Evolutionary conservation across 208 protist genomes (phyloP).

Genomic region (Balamuthia mandrillaris): DNA sequence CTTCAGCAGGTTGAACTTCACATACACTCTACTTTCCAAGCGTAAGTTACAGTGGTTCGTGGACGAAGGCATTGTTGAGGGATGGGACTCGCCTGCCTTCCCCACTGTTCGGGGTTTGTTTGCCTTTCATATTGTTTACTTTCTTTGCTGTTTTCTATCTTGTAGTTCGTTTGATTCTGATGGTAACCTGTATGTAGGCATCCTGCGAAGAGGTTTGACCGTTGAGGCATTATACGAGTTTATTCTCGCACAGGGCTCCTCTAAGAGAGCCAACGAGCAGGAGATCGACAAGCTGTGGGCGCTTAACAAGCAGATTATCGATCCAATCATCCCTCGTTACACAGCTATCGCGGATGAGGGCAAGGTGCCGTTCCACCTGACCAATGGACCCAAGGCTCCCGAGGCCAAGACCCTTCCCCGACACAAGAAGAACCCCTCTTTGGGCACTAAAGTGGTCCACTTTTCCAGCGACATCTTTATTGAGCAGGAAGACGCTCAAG

Average conservation of each 20-base stretch:
- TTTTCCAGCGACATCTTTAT: constrained; percentile 25
- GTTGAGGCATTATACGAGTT: constrained; percentile 92
- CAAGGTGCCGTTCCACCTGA: constrained; percentile 35
- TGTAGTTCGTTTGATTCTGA: background rate
- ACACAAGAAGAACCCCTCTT: constrained; percentile 88
- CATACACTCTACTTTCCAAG: constrained; percentile 97
- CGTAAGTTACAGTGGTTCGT: constrained; percentile 96
- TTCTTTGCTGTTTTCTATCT: background rate
- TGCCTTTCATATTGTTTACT: background rate
- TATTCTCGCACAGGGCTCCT: constrained; percentile 93
- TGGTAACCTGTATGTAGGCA: constrained; percentile 51
- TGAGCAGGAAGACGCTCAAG: constrained; percentile 20
- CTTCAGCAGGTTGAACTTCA: constrained; percentile 97
- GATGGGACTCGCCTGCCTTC: constrained; percentile 98
- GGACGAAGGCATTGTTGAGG: constrained; percentile 88
- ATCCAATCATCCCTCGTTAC: constrained; percentile 93
- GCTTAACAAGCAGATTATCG: constrained; percentile 95
- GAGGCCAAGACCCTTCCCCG: constrained; percentile 52
- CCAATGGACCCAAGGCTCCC: background rate
- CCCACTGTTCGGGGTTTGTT: constrained; percentile 88
- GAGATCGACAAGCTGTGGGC: constrained; percentile 98
- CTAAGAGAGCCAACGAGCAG: constrained; percentile 90
- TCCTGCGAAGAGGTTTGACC: constrained; percentile 94
- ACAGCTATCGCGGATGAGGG: constrained; percentile 77
- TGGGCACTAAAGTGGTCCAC: constrained; percentile 87